Percentiles rank a stretch among this genome's conserved stretches.
Conservation (phyloP, 768 basidiomycete species). For the Boletus rubroflammeus region DNA sequence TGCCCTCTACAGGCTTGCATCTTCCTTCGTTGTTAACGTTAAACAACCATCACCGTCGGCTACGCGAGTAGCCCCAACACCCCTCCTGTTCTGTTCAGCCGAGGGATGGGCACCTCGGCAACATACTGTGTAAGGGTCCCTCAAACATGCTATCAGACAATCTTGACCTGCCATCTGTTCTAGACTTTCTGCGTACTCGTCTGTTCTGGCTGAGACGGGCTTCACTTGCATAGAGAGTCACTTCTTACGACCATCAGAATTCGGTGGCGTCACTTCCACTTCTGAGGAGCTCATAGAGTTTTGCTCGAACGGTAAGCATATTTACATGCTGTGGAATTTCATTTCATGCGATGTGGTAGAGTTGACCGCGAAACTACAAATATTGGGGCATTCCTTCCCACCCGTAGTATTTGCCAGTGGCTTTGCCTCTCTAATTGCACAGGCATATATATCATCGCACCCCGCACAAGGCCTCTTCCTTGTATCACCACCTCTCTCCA, state of each 20-base stretch:
- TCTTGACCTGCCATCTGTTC: neutral
- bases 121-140: slow-evolving; percentile 33
- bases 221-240: slow-evolving; percentile 47
- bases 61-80: slow-evolving; percentile 48
- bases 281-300: slow-evolving; percentile 34
- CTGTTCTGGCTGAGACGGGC: slow-evolving; percentile 44
- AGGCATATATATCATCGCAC: slow-evolving; percentile 66
- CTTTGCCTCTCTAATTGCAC: slow-evolving; percentile 51
- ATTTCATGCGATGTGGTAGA: slow-evolving; percentile 29
- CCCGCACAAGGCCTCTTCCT: slow-evolving; percentile 61
- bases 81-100: slow-evolving; percentile 50
- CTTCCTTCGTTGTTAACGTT: slow-evolving; percentile 32
- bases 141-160: neutral
- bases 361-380: slow-evolving; percentile 40
- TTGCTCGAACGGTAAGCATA: slow-evolving; percentile 38
- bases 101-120: slow-evolving; percentile 42
- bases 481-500: slow-evolving; percentile 51
- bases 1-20: slow-evolving; percentile 6
- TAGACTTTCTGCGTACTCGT: slow-evolving; percentile 31
- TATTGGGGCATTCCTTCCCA: slow-evolving; percentile 48
- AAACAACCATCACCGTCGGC: slow-evolving; percentile 36
- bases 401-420: slow-evolving; percentile 54
- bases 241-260: slow-evolving; percentile 28
- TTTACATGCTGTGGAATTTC: neutral
- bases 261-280: neutral